Base-by-base conservation (phyloP, 768 basidiomycete species). In the Russula compacta region DNA sequence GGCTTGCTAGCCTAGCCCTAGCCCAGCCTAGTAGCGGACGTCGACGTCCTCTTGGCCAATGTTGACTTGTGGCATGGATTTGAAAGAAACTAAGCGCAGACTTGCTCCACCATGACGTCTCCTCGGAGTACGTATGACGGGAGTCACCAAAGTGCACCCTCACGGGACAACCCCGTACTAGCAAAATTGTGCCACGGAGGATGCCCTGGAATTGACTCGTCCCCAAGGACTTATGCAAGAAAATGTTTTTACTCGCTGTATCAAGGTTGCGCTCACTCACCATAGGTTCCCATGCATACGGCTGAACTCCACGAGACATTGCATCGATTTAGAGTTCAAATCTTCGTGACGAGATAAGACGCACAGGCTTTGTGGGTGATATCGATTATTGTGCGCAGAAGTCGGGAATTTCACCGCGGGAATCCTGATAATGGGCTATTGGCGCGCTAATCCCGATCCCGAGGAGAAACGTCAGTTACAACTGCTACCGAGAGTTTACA, bases 391-490 rank as follows among this genome's bases (percentile, higher is more conserved):
- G 39, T 36, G 46, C 50, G 36, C 49, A 35, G 1, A 44, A 44
- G 49, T 32, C 21, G 33, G 51, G 44, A 29, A 61, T 38, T 44
- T 24, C 32, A 63, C 46, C 35, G 56, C 51, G 46, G 44, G 44
- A 35, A 51, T 59, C 49, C 50, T 33, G 46, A 64, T 53, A 42
- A 33, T 43, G 51, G 9, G n/a, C 56, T 51, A 53, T 39, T 52
- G 29, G 50, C 53, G 62, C 58, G 58, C 58, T 56, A 63, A 53
- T 38, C 32, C 60, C 51, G 55, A 64, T 52, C 38, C 60, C 60
- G 51, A 63, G 63, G 60, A 63, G 63, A 32, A 32, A 52, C 44
- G 42, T 47, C 32, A 53, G 47, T 52, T 56, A 29, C 59, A 49
- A 52, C 32, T 40, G 21, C 46, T 14, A 36, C 63, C 60, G 46